phyloP scores from a whole-genome alignment of 257 asterid species.

The Solanum sejunctum region DNA sequence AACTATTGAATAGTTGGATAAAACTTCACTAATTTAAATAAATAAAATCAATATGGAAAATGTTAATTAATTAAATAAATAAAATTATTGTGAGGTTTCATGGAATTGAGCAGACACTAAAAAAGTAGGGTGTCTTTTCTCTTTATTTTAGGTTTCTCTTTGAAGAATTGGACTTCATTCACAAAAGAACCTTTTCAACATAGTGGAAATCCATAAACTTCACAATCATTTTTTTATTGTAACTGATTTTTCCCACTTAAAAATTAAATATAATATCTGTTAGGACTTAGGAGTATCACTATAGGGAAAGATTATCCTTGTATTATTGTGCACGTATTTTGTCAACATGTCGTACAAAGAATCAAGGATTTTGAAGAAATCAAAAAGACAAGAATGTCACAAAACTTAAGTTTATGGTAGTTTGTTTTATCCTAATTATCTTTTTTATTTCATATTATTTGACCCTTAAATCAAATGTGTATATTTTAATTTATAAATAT shows the following conservation, averaged over 20 bases:
- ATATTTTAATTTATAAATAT: no score
- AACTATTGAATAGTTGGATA: not conserved
- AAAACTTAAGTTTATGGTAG: not conserved
- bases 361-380: not conserved
- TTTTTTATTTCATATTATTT: no score
- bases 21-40: not conserved
- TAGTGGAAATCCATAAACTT: not conserved
- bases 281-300: not conserved
- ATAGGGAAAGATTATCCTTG: not conserved
- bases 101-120: not conserved
- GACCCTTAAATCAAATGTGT: no score
- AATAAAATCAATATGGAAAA: no score
- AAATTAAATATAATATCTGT: not conserved
- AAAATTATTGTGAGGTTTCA: not conserved
- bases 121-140: not conserved
- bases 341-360: not conserved
- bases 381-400: not conserved
- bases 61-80: not conserved
- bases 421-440: not conserved
- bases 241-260: not conserved
- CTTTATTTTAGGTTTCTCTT: not conserved
- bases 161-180: not conserved
- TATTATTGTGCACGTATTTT: not conserved
- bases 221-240: not conserved
- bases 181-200: not conserved